Evolutionary conservation across 2,329 filamentous ascomycete species (phyloP).

Genomic region (Beauveria sp.): DNA sequence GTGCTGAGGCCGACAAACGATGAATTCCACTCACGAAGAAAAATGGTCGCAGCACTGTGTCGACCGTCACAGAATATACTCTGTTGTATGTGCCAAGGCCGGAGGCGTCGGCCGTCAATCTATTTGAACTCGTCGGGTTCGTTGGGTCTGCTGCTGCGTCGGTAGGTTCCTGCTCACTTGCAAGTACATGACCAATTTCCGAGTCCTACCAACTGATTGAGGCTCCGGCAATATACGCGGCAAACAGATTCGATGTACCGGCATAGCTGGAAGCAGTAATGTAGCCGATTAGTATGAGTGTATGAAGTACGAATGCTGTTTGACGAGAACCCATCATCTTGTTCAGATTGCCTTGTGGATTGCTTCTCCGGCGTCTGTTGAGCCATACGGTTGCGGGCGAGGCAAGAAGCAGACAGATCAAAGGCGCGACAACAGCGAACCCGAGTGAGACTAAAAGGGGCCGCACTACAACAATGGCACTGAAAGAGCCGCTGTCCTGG

Average conservation of each 20-base stretch:
- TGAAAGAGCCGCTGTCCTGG: constrained; percentile 14
- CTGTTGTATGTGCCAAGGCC: constrained; percentile 25
- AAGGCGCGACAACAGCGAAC: constrained; percentile 41
- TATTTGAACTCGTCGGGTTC: no score
- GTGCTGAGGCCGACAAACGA: not conserved
- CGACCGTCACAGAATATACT: constrained; percentile 31
- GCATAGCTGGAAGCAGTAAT: constrained; percentile 48
- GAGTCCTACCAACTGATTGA: constrained; percentile 52
- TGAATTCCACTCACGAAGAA: constrained; percentile 53
- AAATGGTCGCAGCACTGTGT: constrained; percentile 56
- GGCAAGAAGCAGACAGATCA: constrained; percentile 37
- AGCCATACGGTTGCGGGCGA: constrained; percentile 31
- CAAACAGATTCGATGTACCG: constrained; percentile 55
- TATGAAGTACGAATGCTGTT: constrained; percentile 39
- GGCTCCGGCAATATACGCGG: constrained; percentile 55
- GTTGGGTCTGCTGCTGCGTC: not conserved
- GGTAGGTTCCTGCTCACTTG: not conserved
- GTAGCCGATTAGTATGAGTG: constrained; percentile 38
- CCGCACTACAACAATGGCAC: constrained; percentile 32
- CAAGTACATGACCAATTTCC: constrained; percentile 20
- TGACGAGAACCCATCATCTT: constrained; percentile 21
- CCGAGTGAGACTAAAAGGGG: constrained; percentile 40
- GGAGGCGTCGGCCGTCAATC: not conserved
- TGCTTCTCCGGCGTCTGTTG: constrained; percentile 22
- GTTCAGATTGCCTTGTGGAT: constrained; percentile 17